Conservation (phyloP, 306 rosid species). For the Sicyos edulis region DNA sequence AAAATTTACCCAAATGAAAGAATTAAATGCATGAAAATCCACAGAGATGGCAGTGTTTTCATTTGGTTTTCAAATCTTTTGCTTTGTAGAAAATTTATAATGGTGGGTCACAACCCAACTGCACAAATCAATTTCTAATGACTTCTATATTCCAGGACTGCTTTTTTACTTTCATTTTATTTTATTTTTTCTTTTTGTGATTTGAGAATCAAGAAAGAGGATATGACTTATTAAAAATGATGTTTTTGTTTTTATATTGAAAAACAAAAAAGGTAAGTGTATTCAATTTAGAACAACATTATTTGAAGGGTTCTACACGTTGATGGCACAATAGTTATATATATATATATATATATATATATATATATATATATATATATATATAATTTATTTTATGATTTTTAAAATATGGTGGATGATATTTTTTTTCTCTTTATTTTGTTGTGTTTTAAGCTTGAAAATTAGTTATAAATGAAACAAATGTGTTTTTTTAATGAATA, state of each 20-base stretch:
- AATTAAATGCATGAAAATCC: too few relatives aligned
- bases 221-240: background rate
- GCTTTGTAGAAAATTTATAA: background rate
- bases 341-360: too few relatives aligned
- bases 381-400: background rate
- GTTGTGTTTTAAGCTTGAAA: background rate
- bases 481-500: background rate
- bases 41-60: background rate
- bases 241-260: background rate
- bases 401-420: background rate
- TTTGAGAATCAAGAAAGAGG: background rate
- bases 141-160: too few relatives aligned
- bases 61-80: background rate
- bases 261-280: background rate
- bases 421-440: background rate
- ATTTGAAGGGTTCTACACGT: background rate
- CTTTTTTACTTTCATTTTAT: too few relatives aligned
- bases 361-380: too few relatives aligned
- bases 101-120: constrained; percentile 9
- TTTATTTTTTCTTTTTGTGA: background rate
- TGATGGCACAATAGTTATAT: background rate
- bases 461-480: background rate
- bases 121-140: too few relatives aligned
- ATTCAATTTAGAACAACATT: background rate
- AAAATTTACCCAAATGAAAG: too few relatives aligned